These are phyloP conservation scores for Clarireedia homoeocarpa DNA, from an alignment of 2,329 filamentous ascomycete genomes.

Conservation along the genomic window DNA sequence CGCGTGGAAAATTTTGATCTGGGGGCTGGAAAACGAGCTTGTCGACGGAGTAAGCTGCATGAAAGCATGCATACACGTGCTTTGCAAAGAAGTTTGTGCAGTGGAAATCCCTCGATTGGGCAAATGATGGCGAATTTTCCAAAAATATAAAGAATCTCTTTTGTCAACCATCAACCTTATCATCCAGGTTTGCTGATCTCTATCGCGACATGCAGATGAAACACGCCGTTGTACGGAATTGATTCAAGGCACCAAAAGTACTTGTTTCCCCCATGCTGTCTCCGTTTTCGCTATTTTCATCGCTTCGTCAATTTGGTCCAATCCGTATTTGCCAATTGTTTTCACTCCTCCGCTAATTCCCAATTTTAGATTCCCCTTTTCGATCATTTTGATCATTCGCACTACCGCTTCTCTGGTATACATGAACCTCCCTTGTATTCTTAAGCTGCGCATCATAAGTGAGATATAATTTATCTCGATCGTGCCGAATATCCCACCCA, in stretches of 20 bases:
- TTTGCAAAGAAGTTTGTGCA: background rate
- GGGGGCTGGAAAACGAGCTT: constrained; percentile 2
- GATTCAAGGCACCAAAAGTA: constrained; percentile 5
- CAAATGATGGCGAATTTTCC: constrained; percentile 1
- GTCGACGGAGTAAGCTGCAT: constrained; percentile 6
- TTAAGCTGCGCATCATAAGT: constrained; percentile 11
- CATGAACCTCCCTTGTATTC: constrained; percentile 9
- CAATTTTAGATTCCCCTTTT: constrained; percentile 14
- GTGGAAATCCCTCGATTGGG: background rate
- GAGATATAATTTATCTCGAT: constrained; percentile 8
- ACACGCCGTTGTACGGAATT: constrained; percentile 6
- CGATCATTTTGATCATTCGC: constrained; percentile 11
- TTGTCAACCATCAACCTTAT: background rate
- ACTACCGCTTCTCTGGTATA: constrained; percentile 9
- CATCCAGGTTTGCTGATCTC: background rate
- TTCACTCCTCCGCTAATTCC: constrained; percentile 2
- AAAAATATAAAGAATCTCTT: constrained; percentile 10
- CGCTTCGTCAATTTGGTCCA: constrained; percentile 8
- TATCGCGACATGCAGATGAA: constrained; percentile 6
- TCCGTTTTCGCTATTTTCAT: constrained; percentile 7
- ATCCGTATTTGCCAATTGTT: constrained; percentile 8
- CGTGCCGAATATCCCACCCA: constrained; percentile 11
- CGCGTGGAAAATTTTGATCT: background rate
- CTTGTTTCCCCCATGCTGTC: constrained; percentile 9
- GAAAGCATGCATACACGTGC: constrained; percentile 2